Evolutionary conservation across 495 filamentous ascomycete genomes (phyloP), one percentile per base, ranked within the genome.

Genomic region (Penicillium cinerascens): DNA sequence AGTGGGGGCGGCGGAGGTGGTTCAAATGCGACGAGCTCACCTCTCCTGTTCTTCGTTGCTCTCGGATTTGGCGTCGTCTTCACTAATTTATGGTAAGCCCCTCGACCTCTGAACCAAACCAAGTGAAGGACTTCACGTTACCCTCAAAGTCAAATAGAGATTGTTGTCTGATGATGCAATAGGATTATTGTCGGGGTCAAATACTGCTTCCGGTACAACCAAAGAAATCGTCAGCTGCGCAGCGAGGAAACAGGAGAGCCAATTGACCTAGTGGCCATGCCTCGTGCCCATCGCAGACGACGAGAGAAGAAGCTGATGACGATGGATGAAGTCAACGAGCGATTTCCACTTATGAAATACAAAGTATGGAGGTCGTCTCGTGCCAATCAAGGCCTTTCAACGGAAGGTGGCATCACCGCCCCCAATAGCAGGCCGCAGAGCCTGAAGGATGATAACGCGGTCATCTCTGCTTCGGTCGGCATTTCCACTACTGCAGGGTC

Each of bases 151-250:
- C 10, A 3, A 26, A 35, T 17, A 16, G 18, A 10, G 4, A 7
- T 27, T 15, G 26, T n/a, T 26, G 50, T 49, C 45, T 60, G 44
- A 61, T 36, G 11, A 33, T n/a, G 33, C 38, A 39, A 18, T 61
- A 97, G 93, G 93, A 98, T 98, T 67, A 98, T 98, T 62, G 93
- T 98, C 58, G 93, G 93, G 36, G 93, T 98, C 44, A 98, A 98
- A 71, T 98, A 98, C 71, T 98, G 93, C 72, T 98, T 98, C 68
- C 82, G 93, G 46, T 97, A 98, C 68, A 98, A 97, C 68, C 91
- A 95, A 55, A 84, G 93, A 23, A 95, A 95, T 68, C 87, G 93
- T 26, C 83, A 83, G 42, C 71, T 87, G 53, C 84, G 87, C 47
- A 79, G 85, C 54, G 85, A 85, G 54, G 92, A 96, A 60, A 87